Evolutionary conservation across 768 basidiomycete genomes (phyloP).

Genomic region (Piloderma croceum): DNA sequence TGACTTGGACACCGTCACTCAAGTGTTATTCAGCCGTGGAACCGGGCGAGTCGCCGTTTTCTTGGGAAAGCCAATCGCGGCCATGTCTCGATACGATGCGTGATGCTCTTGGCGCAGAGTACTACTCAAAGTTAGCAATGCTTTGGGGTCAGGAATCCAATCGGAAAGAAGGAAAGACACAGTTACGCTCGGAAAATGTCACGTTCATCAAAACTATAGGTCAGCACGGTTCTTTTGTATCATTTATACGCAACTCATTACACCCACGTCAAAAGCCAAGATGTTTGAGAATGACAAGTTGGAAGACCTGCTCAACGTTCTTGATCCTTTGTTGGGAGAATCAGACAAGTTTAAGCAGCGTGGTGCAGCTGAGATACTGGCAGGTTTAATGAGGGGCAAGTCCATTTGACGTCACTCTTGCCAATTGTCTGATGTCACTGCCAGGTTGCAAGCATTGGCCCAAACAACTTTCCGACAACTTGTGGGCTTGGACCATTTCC

Average conservation of each 20-base stretch:
- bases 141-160: conserved; percentile 82
- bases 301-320: conserved; percentile 44
- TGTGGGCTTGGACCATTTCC: conserved; percentile 71
- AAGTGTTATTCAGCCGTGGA: conserved; percentile 49
- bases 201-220: conserved; percentile 45
- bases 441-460: conserved; percentile 85
- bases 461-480: conserved; percentile 37
- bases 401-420: conserved; percentile 3
- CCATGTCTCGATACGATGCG: conserved; percentile 44
- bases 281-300: conserved; percentile 52
- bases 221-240: conserved; percentile 18
- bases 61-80: conserved; percentile 52
- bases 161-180: conserved; percentile 44
- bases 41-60: conserved; percentile 32
- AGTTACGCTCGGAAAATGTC: conserved; percentile 52
- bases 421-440: background rate
- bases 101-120: conserved; percentile 42
- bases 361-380: conserved; percentile 68
- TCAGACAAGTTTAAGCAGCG: conserved; percentile 82
- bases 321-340: conserved; percentile 60
- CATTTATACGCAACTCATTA: conserved; percentile 20
- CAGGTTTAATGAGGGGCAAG: conserved; percentile 36
- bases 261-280: conserved; percentile 52
- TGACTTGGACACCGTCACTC: conserved; percentile 62
- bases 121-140: conserved; percentile 53